Evolutionary conservation across 2,329 filamentous ascomycete genomes (phyloP), one percentile per base, ranked within the genome.

Genomic region (Ilyonectria sp.): DNA sequence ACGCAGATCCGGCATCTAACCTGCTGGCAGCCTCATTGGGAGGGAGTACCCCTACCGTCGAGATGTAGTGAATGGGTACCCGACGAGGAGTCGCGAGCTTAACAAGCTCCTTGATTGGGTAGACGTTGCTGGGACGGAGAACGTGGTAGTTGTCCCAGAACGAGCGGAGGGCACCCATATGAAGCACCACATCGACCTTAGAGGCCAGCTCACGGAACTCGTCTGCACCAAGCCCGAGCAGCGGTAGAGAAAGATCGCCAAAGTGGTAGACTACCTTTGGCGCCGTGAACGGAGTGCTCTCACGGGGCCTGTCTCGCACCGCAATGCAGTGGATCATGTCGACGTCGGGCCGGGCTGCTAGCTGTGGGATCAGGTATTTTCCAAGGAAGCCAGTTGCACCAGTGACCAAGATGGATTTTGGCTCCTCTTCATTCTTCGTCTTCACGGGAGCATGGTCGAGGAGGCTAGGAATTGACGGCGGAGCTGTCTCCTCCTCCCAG

Each of bases 401-500:
- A 2, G 49, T 53, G 6, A 53, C 17, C 5, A 33, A 5, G 8
- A 53, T 21, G 23, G 6, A 9, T 4, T 15, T 29, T n/a, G 21
- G 11, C 6, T 33, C 26, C 3, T 11, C 33, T 15, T 33, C n/a
- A 13, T n/a, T 15, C 6, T 19, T 15, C 17, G 17, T 31, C 29
- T 5, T 9, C 29, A 31, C 29, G 8, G 49, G 11, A n/a, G 17
- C 10, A 4, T 53, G 6, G 6, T 1, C 9, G 17, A 37, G 10
- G 17, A 37, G 10, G 35, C 3, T 17, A n/a, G n/a, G n/a, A n/a
- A n/a, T n/a, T n/a, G n/a, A n/a, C n/a, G n/a, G n/a, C 40, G 15
- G 40, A 6, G 40, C 8, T 15, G 17, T 52, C 49, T 61, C 58
- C 10, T 54, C 2, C 11, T 44, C 49, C 58, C 58, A 61, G 13